These are phyloP conservation scores for Colletotrichum sp. DNA, from an alignment of 2,329 filamentous ascomycete species.

Conservation along the genomic window DNA sequence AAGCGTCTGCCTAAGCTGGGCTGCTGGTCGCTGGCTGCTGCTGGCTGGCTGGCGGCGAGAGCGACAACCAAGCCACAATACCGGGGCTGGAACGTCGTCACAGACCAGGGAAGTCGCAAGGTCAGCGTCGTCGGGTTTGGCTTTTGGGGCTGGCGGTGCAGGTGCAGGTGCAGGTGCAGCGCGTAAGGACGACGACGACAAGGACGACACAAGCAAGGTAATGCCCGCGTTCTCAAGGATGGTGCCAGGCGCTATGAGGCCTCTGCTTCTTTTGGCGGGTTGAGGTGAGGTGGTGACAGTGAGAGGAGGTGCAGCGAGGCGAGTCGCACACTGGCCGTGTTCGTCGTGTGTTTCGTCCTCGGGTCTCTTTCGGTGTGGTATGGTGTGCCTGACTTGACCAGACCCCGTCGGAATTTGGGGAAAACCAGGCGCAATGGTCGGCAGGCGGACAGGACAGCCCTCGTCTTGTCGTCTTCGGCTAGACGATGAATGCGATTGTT, in stretches of 20 bases:
- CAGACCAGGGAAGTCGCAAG: background rate
- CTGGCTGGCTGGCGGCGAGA: slow-evolving; percentile 1
- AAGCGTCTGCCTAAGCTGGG: background rate
- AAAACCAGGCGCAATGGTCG: background rate
- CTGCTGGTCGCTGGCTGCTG: background rate
- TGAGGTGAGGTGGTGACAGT: background rate
- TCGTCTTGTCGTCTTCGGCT: background rate
- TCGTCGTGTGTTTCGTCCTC: slow-evolving; percentile 8
- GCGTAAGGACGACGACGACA: background rate
- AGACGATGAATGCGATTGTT: background rate
- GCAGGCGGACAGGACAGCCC: background rate
- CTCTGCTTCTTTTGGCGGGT: background rate
- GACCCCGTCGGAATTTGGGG: background rate
- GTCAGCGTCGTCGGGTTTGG: slow-evolving; percentile 2
- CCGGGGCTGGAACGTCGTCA: slow-evolving; percentile 17
- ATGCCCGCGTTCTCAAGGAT: background rate
- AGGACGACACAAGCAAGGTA: background rate
- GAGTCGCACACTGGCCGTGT: slow-evolving; percentile 12
- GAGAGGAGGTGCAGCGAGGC: background rate
- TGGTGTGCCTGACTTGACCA: background rate
- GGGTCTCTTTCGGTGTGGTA: background rate
- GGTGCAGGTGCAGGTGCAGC: background rate
- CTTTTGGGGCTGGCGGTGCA: slow-evolving; percentile 3
- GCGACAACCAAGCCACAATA: slow-evolving; percentile 21
- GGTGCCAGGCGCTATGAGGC: background rate